Evolutionary conservation across 805 yeast species (phyloP).

Genomic region (Ogataea philodendri): DNA sequence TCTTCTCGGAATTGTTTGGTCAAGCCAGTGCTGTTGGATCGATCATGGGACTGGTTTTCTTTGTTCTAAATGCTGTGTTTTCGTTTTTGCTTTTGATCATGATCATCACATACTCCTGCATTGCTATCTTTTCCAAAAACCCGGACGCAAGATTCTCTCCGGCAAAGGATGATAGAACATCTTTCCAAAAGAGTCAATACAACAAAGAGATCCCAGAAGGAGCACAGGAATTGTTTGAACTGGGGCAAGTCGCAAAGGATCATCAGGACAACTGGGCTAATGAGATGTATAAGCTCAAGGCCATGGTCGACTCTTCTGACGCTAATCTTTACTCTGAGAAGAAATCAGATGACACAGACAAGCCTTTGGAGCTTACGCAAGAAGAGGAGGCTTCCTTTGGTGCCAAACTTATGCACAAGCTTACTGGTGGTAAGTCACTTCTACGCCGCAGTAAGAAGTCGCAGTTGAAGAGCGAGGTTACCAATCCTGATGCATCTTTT

Average conservation of each 20-base stretch:
- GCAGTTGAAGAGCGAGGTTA: slow-evolving; percentile 6
- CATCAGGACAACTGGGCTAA: slow-evolving; percentile 74
- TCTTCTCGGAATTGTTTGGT: slow-evolving; percentile 80
- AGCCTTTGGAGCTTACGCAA: slow-evolving; percentile 33
- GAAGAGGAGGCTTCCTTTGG: slow-evolving; percentile 38
- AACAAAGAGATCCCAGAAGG: slow-evolving; percentile 29
- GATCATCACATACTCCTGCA: slow-evolving; percentile 63
- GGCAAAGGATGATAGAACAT: slow-evolving; percentile 87
- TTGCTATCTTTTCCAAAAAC: slow-evolving; percentile 70
- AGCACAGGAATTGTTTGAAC: slow-evolving; percentile 58
- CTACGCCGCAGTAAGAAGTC: slow-evolving; percentile 26
- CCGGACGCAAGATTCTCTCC: slow-evolving; percentile 89
- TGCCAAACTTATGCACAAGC: slow-evolving; percentile 41
- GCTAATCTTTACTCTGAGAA: slow-evolving; percentile 19
- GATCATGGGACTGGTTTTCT: slow-evolving; percentile 90
- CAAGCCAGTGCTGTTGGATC: slow-evolving; percentile 78
- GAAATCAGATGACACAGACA: slow-evolving; percentile 23
- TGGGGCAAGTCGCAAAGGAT: slow-evolving; percentile 80
- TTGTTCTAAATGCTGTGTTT: slow-evolving; percentile 85
- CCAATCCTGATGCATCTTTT: slow-evolving; percentile 5
- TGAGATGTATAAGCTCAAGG: slow-evolving; percentile 53
- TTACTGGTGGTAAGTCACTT: slow-evolving; percentile 44
- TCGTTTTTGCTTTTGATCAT: slow-evolving; percentile 69
- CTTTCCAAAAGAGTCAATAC: slow-evolving; percentile 57
- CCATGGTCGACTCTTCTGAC: slow-evolving; percentile 31